Percentiles rank a stretch among this genome's conserved stretches.
Evolutionary conservation across 2,329 filamentous ascomycete species (phyloP).

Genomic region (Immersiporthe knoxdaviesiana): DNA sequence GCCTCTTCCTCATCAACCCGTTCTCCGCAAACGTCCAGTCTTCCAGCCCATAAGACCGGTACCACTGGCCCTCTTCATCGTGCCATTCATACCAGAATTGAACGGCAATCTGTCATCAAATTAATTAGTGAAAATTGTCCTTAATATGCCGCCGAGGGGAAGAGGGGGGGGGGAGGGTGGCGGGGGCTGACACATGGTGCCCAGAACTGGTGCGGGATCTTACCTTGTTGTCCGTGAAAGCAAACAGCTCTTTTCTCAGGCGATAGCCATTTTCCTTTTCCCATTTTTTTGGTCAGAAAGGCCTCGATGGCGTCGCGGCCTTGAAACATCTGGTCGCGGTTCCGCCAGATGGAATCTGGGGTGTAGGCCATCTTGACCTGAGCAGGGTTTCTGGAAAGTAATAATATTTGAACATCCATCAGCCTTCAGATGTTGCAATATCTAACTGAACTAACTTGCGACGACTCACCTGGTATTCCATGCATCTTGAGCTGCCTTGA

Average conservation of each 20-base stretch:
- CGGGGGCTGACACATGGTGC: no score
- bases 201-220: conserved; percentile 10
- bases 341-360: conserved; percentile 77
- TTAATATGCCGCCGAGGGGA: no score
- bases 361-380: conserved; percentile 75
- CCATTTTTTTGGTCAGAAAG: conserved; percentile 80
- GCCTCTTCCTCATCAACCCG: conserved; percentile 72
- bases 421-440: neutral
- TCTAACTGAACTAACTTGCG: neutral
- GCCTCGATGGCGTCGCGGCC: conserved; percentile 69
- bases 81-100: conserved; percentile 91
- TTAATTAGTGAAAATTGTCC: neutral
- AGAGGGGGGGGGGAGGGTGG: no score
- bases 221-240: conserved; percentile 69
- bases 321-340: conserved; percentile 69
- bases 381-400: conserved; percentile 59
- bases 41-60: conserved; percentile 83
- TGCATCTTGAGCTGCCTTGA: conserved; percentile 80
- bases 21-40: conserved; percentile 76
- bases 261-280: conserved; percentile 70
- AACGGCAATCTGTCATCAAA: conserved; percentile 66
- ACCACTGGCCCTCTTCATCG: conserved; percentile 74
- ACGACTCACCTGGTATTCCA: conserved; percentile 74
- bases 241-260: conserved; percentile 82
- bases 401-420: neutral